Base-by-base conservation (phyloP, 176 grass and related monocot genomes). In the Eragrostis nindensis region DNA sequence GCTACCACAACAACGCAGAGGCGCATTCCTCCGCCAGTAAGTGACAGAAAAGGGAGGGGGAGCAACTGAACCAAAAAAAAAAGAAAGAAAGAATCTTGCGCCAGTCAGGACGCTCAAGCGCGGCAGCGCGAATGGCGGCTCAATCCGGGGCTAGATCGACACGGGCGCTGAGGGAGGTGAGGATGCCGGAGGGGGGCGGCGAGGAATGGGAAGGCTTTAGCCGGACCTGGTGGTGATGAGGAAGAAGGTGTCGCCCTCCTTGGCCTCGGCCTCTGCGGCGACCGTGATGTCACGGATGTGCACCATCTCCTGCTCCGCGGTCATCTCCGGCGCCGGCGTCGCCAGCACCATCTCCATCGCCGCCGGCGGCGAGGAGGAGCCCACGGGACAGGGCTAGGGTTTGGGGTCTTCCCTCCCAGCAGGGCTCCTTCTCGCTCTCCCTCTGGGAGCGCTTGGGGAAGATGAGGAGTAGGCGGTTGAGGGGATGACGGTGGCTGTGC, bases 201-300 rank as follows among this genome's bases (percentile, higher is more conserved):
- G 12, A 38, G 26, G 8, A 46, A 16, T 19, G 32, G 57, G 11
- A 32, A 38, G 27, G 42, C 42, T 47, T 47, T 30, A 11, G 41
- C n/a, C 46, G 21, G 62, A 99, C 96, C 92, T 95, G 59, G 89
- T 90, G 67, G 90, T 93, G 49, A 99, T 87, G 50, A 99, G 90
- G 89, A 88, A 99, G 84, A 99, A 99, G 56, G 80, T 88, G 90
- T 99, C 96, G 63, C 92, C 92, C 81, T 99, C 96, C 81, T 93
- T 99, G 75, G 96, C 72, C 62, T 95, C 86, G 19, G 90, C 77
- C 63, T 99, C 96, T 38, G 90, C 89, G 3, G 90, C 84, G 63
- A 95, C 86, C 47, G 92, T 93, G 82, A 93, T 91, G 75, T 95
- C 96, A 59, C 92, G 76, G 86, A 99, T 99, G 27, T 95, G 85